Percentiles rank a stretch among this genome's conserved stretches.
Evolutionary conservation across 208 protist genomes (phyloP).

Genomic region (Leptomonas seymouri): DNA sequence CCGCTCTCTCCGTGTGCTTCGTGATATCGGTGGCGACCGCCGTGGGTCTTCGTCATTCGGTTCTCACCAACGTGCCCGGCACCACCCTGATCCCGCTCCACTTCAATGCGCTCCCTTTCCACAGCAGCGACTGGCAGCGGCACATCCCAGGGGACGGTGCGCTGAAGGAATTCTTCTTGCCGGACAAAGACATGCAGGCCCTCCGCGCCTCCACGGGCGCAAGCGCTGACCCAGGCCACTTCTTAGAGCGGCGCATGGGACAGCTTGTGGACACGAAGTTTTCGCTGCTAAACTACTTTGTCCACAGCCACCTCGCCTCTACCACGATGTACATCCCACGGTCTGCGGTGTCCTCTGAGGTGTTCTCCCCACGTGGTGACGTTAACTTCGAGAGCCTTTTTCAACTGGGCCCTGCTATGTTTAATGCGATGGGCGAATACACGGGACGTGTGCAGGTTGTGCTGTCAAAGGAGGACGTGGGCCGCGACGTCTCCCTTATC

Average conservation of each 20-base stretch:
- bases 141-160: slow-evolving; percentile 29
- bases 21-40: slow-evolving; percentile 37
- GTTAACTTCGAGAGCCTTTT: slow-evolving; percentile 70
- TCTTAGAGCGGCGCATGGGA: slow-evolving; percentile 16
- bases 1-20: slow-evolving; percentile 32
- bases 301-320: slow-evolving; percentile 59
- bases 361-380: slow-evolving; percentile 55
- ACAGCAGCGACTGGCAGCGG: slow-evolving; percentile 62
- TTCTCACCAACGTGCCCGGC: slow-evolving; percentile 50
- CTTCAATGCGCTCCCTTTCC: slow-evolving; percentile 65
- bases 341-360: slow-evolving; percentile 22
- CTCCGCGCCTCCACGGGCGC: slow-evolving; percentile 1
- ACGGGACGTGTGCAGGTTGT: slow-evolving; percentile 62
- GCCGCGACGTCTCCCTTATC: slow-evolving; percentile 57
- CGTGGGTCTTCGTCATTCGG: slow-evolving; percentile 34
- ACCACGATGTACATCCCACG: slow-evolving; percentile 66
- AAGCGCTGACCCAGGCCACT: slow-evolving; percentile 1
- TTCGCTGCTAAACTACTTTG: slow-evolving; percentile 53
- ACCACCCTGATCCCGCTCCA: slow-evolving; percentile 51
- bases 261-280: slow-evolving; percentile 52
- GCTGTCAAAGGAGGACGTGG: slow-evolving; percentile 50
- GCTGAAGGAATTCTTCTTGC: slow-evolving; percentile 32
- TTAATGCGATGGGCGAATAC: slow-evolving; percentile 64
- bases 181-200: slow-evolving; percentile 11
- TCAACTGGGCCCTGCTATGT: slow-evolving; percentile 49